Conservation (phyloP, 192 early-diverging fungal species). For the Radiomyces spectabilis region DNA sequence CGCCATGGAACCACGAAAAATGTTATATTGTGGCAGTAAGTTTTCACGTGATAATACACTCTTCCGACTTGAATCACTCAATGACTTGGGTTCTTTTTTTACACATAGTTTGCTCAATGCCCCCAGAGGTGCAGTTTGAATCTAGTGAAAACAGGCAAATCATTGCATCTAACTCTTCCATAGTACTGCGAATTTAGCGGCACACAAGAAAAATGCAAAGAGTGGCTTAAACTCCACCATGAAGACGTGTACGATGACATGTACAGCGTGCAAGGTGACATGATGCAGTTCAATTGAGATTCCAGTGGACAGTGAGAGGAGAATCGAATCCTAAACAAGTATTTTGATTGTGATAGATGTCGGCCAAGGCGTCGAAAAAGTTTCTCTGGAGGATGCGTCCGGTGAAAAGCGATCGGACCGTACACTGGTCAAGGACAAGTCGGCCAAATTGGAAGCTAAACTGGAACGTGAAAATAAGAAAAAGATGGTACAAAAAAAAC, state of each 20-base stretch:
- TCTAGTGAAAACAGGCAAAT: neutral
- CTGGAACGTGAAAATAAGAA: constrained; percentile 66
- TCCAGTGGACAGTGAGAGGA: too few species aligned
- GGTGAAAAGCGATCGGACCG: constrained; percentile 45
- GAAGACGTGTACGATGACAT: constrained; percentile 49
- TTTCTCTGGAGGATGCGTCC: constrained; percentile 16
- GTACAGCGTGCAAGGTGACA: constrained; percentile 36
- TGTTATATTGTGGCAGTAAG: constrained; percentile 40
- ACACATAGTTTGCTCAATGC: constrained; percentile 33
- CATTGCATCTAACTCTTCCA: neutral
- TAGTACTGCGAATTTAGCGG: constrained; percentile 92
- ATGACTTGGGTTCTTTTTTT: neutral
- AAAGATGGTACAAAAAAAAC: constrained; percentile 54
- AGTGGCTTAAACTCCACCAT: constrained; percentile 61
- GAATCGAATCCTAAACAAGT: constrained; percentile 29
- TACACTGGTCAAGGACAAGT: constrained; percentile 33
- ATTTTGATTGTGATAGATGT: constrained; percentile 4
- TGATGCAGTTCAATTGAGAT: too few species aligned
- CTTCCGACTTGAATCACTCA: neutral
- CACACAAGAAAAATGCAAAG: constrained; percentile 72
- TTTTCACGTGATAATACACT: neutral
- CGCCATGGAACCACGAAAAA: constrained; percentile 17
- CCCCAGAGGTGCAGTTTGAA: constrained; percentile 29
- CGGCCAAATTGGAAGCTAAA: constrained; percentile 53
- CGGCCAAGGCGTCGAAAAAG: constrained; percentile 12